These are phyloP conservation scores for Picea sitchensis DNA, from an alignment of 75 land plant species.

Conservation along the genomic window DNA sequence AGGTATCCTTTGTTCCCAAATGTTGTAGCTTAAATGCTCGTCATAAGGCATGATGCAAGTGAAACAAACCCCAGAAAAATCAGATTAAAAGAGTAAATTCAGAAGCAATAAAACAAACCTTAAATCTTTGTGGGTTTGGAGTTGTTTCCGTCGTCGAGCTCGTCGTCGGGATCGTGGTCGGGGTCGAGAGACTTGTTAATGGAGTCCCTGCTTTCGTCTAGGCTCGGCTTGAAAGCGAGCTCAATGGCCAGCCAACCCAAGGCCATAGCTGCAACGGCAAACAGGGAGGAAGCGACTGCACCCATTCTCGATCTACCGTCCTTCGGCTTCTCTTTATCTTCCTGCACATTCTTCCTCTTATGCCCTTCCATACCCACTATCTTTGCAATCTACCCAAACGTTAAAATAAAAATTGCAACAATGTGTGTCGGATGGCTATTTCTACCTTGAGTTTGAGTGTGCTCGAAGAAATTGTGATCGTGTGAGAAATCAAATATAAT, in stretches of 20 bases:
- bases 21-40: too few relatives aligned
- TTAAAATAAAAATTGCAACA: too few relatives aligned
- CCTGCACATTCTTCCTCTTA: neutral
- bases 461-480: too few relatives aligned
- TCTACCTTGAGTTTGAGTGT: too few relatives aligned
- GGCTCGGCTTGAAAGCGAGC: conserved; percentile 76
- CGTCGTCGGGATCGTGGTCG: conserved; percentile 76
- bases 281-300: conserved; percentile 38
- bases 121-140: neutral
- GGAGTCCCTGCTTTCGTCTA: conserved; percentile 56
- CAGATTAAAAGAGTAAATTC: neutral
- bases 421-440: too few relatives aligned
- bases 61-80: neutral
- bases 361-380: neutral
- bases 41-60: too few relatives aligned
- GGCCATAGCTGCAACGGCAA: conserved; percentile 51
- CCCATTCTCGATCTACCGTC: conserved; percentile 31
- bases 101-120: neutral
- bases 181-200: conserved; percentile 64
- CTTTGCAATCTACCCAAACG: too few relatives aligned
- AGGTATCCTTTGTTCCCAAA: too few relatives aligned
- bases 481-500: too few relatives aligned
- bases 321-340: neutral
- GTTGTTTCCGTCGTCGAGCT: conserved; percentile 21
- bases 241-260: conserved; percentile 75